Base-by-base conservation (phyloP, 345 rosid genomes). In the Salix caprea region DNA sequence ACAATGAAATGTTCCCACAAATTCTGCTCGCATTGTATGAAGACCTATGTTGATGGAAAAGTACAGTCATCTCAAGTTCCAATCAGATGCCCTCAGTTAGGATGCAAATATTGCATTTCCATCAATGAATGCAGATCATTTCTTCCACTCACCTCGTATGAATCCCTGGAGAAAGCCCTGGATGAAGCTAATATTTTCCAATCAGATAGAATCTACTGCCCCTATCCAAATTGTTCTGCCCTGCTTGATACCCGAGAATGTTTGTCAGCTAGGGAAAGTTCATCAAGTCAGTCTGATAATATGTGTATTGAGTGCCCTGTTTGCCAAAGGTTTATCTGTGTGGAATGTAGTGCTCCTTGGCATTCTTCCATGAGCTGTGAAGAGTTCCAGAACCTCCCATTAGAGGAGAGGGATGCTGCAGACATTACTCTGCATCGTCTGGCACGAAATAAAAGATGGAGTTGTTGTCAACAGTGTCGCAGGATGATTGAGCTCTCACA, bases 21-120 rank as follows among this genome's bases (percentile, higher is more conserved):
- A 74, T 96, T 93, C 87, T 96, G 99, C 77, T 93, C 99, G 23
- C 97, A 88, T 72, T 96, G 99, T 80, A 88, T 96, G 99, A 90
- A 84, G 86, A 92, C 92, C 36, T 92, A 90, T 74, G 91, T 87
- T 4, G 98, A 96, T 76, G 94, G 91, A 75, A 93, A 93, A 87
- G 81, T 96, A 68, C 84, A 88, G 81, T 83, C 90, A 12, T 88
- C 91, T 76, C 91, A 90, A 85, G 92, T 93, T 62, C 98, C 98
- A 65, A 86, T 93, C 77, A 87, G 89, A 80, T 93, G 99, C 87
- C 99, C 96, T 69, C 94, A 93, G 85, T 76, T 82, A 80, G 89
- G 88, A 68, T 96, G 99, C 90, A 93, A 89, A 77, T 89, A 93
- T 82, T 86, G 79, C 65, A 79, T 96, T 80, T 90, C 94, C 34